Evolutionary conservation across 768 basidiomycete species (phyloP), one percentile per base, ranked within the genome.

Genomic region (Boletus fagicola): DNA sequence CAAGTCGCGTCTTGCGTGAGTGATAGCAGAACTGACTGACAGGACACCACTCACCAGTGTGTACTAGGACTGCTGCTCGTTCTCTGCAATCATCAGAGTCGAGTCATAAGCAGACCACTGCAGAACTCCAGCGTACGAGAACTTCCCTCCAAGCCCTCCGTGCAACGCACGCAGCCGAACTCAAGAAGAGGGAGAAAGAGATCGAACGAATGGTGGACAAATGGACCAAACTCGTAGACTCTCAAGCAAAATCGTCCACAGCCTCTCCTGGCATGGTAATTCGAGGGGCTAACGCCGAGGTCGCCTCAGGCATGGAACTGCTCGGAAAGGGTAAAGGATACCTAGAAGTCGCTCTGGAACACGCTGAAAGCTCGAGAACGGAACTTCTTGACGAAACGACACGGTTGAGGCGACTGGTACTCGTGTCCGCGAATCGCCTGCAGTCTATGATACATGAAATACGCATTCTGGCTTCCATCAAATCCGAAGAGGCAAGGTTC

Each of bases 121-220:
- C 76, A 1, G 89, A 92, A 59, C 80, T 92, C 3, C 86, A 88
- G 63, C 85, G 88, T 26, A 84, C 85, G n/a, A 82, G 86, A 45
- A 80, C 83, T 1, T 71, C 84, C 0, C 66, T 94, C 12, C 89
- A 90, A 60, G 82, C 82, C 11, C 75, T 90, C 13, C 84, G 92
- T 26, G 77, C 83, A 40, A 81, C 86, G 0, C 83, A 91, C 59
- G 79, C 83, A 55, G 77, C 78, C 36, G 92, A 94, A 67, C 68
- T 91, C 35, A 92, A 87, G 79, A 89, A 88, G 77, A 83, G 82
- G 65, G 92, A 94, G 62, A 87, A 86, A 62, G 91, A 94, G 40
- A 72, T 86, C 18, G 91, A 93, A 63, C 80, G 84, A 18, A 84
- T 88, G 67, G 62, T 81, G 28, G 91, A 93, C 49, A 84, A 83